These are phyloP conservation scores for Aechmea fasciata DNA, from an alignment of 176 grass and related monocot genomes.

Conservation along the genomic window DNA sequence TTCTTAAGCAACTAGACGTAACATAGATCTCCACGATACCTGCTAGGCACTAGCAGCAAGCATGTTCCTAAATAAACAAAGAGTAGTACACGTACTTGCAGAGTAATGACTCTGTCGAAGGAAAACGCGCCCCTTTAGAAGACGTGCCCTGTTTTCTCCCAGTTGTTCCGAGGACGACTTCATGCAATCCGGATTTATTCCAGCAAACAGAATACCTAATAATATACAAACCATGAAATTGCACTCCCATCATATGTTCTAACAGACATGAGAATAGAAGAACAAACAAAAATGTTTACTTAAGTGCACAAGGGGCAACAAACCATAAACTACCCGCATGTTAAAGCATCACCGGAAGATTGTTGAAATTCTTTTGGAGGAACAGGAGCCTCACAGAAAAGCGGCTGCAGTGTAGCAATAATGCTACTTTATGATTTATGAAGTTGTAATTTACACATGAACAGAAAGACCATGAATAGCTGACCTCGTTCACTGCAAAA, in stretches of 20 bases:
- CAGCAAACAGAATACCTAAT: slow-evolving; percentile 85
- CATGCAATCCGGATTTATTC: slow-evolving; percentile 70
- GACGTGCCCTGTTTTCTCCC: slow-evolving; percentile 95
- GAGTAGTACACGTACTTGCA: slow-evolving; percentile 63
- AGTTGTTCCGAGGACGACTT: slow-evolving; percentile 74
- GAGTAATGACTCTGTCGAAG: slow-evolving; percentile 65
- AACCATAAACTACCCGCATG: slow-evolving; percentile 76
- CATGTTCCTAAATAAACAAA: slow-evolving; percentile 7
- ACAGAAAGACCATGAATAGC: slow-evolving; percentile 13
- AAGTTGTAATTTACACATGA: not conserved
- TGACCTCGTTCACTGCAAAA: slow-evolving; percentile 36
- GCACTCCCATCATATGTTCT: not conserved
- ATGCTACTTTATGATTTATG: slow-evolving; percentile 8
- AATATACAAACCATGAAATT: not conserved
- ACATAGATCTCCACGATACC: not conserved
- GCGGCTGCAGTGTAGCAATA: slow-evolving; percentile 29
- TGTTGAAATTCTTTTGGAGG: slow-evolving; percentile 63
- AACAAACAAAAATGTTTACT: not conserved
- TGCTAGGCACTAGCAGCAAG: not conserved
- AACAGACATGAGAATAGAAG: not conserved
- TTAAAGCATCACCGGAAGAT: slow-evolving; percentile 44
- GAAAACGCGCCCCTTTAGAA: slow-evolving; percentile 42
- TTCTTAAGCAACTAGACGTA: not conserved
- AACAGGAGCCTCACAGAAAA: slow-evolving; percentile 50
- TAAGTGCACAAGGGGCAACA: slow-evolving; percentile 20